Evolutionary conservation across 2,329 filamentous ascomycete genomes (phyloP).

Genomic region (Penicillium sp.): DNA sequence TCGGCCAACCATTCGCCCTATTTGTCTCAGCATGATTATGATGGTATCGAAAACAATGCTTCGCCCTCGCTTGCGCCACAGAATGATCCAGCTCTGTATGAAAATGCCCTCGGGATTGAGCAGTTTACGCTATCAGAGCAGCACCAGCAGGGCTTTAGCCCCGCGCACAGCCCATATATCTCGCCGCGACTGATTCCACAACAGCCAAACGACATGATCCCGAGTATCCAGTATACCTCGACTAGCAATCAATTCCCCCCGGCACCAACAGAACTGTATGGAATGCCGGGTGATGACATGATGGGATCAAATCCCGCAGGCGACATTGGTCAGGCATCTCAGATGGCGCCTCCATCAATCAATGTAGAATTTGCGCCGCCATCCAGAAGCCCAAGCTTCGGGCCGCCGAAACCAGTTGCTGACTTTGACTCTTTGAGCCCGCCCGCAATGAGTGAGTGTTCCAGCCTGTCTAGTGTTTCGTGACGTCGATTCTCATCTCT

Average conservation of each 20-base stretch:
- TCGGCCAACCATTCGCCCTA: conserved; percentile 85
- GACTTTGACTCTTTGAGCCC: conserved; percentile 82
- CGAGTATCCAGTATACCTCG: conserved; percentile 49
- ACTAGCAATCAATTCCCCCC: conserved; percentile 55
- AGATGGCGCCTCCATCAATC: conserved; percentile 91
- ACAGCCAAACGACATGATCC: conserved; percentile 66
- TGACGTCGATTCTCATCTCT: conserved; percentile 22
- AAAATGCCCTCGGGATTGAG: conserved; percentile 76
- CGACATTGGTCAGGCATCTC: conserved; percentile 69
- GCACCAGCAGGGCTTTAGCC: conserved; percentile 58
- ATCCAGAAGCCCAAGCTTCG: conserved; percentile 67
- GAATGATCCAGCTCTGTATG: conserved; percentile 72
- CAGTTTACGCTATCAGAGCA: conserved; percentile 79
- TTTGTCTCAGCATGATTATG: conserved; percentile 76
- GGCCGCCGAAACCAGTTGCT: conserved; percentile 64
- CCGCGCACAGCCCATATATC: conserved; percentile 72
- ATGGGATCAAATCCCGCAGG: conserved; percentile 52
- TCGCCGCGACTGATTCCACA: conserved; percentile 70
- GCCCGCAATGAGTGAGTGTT: conserved; percentile 60
- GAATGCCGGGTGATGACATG: conserved; percentile 51
- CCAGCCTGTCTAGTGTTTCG: conserved; percentile 1
- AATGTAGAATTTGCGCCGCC: conserved; percentile 90
- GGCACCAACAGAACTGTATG: conserved; percentile 56
- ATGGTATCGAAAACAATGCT: conserved; percentile 69
- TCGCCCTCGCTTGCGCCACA: conserved; percentile 78